phyloP scores from a whole-genome alignment of 345 rosid species.

The Garcia nutans region DNA sequence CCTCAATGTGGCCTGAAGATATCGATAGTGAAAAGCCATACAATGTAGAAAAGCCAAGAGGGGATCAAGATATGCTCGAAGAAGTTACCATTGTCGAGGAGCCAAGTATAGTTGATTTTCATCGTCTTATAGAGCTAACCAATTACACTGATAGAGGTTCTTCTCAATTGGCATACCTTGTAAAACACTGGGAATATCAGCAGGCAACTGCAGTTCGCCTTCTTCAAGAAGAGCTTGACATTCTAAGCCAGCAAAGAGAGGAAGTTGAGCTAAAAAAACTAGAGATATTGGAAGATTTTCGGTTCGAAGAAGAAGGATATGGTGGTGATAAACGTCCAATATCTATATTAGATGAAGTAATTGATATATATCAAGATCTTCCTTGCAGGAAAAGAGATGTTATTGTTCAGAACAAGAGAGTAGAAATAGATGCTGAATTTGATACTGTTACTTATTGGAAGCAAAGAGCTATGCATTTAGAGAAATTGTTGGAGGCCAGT shows the following conservation, averaged over 20 bases:
- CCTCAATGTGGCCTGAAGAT: constrained; percentile 98
- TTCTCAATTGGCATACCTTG: constrained; percentile 77
- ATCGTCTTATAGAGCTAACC: constrained; percentile 56
- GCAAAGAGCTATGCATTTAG: constrained; percentile 54
- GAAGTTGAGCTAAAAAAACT: constrained; percentile 81
- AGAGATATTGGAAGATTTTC: constrained; percentile 81
- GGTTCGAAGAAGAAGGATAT: constrained; percentile 61
- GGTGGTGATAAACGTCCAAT: constrained; percentile 59
- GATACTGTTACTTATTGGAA: constrained; percentile 80
- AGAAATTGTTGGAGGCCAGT: constrained; percentile 71
- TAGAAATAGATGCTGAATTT: constrained; percentile 67
- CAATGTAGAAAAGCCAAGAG: constrained; percentile 74
- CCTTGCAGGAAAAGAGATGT: constrained; percentile 52
- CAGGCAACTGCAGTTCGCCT: constrained; percentile 77
- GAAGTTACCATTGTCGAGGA: constrained; percentile 62
- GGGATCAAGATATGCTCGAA: constrained; percentile 82
- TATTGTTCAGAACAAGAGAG: constrained; percentile 51
- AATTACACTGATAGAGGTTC: constrained; percentile 68
- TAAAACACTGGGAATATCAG: constrained; percentile 81
- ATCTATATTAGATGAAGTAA: constrained; percentile 55
- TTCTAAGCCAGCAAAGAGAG: constrained; percentile 65
- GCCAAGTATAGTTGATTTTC: constrained; percentile 61
- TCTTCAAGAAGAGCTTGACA: constrained; percentile 79
- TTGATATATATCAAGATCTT: constrained; percentile 48
- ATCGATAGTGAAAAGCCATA: constrained; percentile 78